Evolutionary conservation across 1,284 basidiomycete genomes (phyloP).

Genomic region (Tilletia horrida): DNA sequence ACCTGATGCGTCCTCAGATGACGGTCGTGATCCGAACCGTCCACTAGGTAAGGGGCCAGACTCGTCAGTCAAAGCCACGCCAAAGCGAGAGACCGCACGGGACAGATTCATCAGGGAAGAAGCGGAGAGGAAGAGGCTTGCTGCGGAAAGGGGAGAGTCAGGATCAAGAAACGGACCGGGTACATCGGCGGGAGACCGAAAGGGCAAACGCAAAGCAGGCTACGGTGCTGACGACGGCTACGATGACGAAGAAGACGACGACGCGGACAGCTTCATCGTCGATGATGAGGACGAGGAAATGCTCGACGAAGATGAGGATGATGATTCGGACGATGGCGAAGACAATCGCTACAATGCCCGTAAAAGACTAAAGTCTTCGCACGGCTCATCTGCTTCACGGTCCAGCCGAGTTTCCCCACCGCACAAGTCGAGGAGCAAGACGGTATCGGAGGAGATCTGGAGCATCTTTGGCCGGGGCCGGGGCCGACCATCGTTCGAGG

Average conservation of each 20-base stretch:
- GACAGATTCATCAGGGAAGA: slow-evolving; percentile 46
- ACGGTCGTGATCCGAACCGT: neutral
- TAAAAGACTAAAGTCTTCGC: slow-evolving; percentile 24
- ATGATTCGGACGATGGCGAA: slow-evolving; percentile 8
- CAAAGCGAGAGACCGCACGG: slow-evolving; percentile 33
- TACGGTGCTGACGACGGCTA: neutral
- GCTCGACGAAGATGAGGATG: slow-evolving; percentile 23
- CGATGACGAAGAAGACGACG: slow-evolving; percentile 27
- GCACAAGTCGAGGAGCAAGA: neutral
- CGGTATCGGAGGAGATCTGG: slow-evolving; percentile 43
- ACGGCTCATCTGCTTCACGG: neutral
- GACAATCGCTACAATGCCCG: neutral
- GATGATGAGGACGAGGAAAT: slow-evolving; percentile 30
- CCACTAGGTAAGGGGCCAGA: neutral
- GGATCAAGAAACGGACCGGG: neutral
- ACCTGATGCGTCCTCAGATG: neutral
- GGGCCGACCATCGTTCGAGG: slow-evolving; percentile 20
- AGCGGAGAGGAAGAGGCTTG: slow-evolving; percentile 28
- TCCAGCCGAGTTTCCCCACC: neutral
- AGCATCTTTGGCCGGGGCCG: slow-evolving; percentile 45
- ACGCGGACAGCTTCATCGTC: slow-evolving; percentile 29
- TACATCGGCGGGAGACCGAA: neutral
- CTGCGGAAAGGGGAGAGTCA: too few relatives aligned
- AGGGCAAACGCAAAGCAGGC: neutral
- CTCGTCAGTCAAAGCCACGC: slow-evolving; percentile 23